Evolutionary conservation across 306 rosid species (phyloP), one percentile per base, ranked within the genome.

Genomic region (Prinsepia uniflora): DNA sequence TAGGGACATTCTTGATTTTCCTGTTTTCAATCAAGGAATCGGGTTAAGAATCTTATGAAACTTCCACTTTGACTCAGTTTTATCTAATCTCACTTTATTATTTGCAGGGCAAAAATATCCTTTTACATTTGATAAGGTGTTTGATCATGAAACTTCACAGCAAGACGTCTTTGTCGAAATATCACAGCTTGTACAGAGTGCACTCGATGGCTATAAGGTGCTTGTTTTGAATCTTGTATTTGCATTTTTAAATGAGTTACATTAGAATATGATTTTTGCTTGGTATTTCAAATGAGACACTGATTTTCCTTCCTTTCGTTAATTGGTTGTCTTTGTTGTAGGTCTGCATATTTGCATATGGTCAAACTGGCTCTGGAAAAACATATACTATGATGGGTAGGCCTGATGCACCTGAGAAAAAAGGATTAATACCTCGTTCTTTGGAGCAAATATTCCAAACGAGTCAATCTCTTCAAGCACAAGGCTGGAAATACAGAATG

Each of bases 341-440:
- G 99, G 98, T 94, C 12, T 94, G 98, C 80, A 93, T 93, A 71
- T 93, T 93, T 81, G 98, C 98, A 12, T 93, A 93, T n/a, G 98
- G 98, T 48, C 98, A 93, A 69, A 90, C 98, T 0, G 97, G 98
- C 17, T 90, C 98, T 5, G 98, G 97, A 10, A 90, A 92, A 81
- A 92, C 98, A 36, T 86, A 86, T 67, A 92, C 98, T 43, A 92
- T 92, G 98, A 90, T 93, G 94, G 98, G 98, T 20, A 88, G 81
- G 66, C 96, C 98, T 18, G 91, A 86, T 48, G 78, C 85, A 55
- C 72, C 88, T 9, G 98, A 87, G 30, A 79, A 89, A 66, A 94
- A 89, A 85, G 98, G 98, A 65, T 55, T 94, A 80, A 94, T 94
- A 59, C 98, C 98, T 1, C 96, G 96, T 57, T 88, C 98, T 8